Conservation (phyloP, 2,329 filamentous ascomycete genomes). For the Colletotrichum orbiculare region DNA sequence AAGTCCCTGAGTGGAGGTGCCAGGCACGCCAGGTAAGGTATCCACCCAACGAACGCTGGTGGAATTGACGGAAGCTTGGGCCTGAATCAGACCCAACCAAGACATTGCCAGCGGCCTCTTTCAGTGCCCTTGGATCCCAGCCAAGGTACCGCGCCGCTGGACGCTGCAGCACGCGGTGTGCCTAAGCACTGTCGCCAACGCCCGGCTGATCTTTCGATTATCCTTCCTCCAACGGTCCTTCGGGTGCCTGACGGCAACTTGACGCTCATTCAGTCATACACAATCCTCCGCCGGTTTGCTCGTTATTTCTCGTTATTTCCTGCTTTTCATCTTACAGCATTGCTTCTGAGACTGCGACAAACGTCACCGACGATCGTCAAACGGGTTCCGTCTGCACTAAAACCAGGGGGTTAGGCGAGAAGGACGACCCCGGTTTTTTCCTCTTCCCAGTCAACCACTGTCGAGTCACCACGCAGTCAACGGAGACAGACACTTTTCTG, state of each 20-base stretch:
- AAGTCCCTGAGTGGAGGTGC: too few relatives aligned
- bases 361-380: conserved; percentile 9
- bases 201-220: too few relatives aligned
- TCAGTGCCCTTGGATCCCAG: background rate
- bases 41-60: background rate
- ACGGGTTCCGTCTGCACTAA: background rate
- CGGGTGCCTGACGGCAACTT: too few relatives aligned
- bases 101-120: background rate
- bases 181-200: too few relatives aligned
- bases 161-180: too few relatives aligned
- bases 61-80: background rate
- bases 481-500: background rate
- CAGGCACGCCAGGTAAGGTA: too few relatives aligned
- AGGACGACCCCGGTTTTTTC: conserved; percentile 20
- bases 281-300: too few relatives aligned
- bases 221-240: too few relatives aligned
- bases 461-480: conserved; percentile 14
- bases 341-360: background rate
- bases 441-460: conserved; percentile 23
- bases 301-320: too few relatives aligned
- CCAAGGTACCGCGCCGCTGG: too few relatives aligned
- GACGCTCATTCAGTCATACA: too few relatives aligned
- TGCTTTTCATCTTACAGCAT: background rate
- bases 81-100: background rate
- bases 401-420: background rate